phyloP scores from a whole-genome alignment of 2,329 filamentous ascomycete genomes.

The Dactylellina sp. region DNA sequence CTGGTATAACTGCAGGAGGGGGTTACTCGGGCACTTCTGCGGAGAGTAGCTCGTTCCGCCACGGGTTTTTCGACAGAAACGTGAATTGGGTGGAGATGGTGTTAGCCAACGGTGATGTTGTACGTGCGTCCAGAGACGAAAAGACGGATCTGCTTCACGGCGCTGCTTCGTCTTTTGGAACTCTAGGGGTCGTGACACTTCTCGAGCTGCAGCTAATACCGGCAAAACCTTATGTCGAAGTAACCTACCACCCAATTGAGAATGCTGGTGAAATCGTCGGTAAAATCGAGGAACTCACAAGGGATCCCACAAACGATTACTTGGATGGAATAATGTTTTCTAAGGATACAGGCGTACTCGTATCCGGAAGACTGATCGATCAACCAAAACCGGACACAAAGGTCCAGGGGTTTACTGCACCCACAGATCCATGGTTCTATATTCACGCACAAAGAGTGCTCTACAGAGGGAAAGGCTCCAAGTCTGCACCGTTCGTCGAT shows the following conservation, averaged over 20 bases:
- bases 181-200: conserved; percentile 72
- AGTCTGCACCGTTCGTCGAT: conserved; percentile 64
- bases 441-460: conserved; percentile 70
- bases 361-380: conserved; percentile 71
- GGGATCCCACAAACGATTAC: conserved; percentile 69
- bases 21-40: conserved; percentile 75
- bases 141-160: conserved; percentile 71
- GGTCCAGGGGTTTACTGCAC: conserved; percentile 69
- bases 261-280: conserved; percentile 64
- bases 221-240: conserved; percentile 70
- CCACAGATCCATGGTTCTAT: conserved; percentile 79
- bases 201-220: conserved; percentile 71
- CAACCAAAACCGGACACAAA: conserved; percentile 63
- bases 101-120: conserved; percentile 70
- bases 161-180: conserved; percentile 72
- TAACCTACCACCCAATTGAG: conserved; percentile 70
- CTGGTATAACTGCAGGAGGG: conserved; percentile 76
- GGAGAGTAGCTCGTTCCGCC: conserved; percentile 75
- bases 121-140: conserved; percentile 66
- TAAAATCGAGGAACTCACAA: conserved; percentile 68
- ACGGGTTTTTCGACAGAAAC: conserved; percentile 75
- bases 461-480: conserved; percentile 62
- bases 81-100: conserved; percentile 74
- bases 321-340: conserved; percentile 77
- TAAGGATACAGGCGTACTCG: conserved; percentile 70